Percentiles rank a stretch among this genome's conserved stretches.
phyloP scores from a whole-genome alignment of 129 eudicot species.

The Ambrosia artemisiifolia region DNA sequence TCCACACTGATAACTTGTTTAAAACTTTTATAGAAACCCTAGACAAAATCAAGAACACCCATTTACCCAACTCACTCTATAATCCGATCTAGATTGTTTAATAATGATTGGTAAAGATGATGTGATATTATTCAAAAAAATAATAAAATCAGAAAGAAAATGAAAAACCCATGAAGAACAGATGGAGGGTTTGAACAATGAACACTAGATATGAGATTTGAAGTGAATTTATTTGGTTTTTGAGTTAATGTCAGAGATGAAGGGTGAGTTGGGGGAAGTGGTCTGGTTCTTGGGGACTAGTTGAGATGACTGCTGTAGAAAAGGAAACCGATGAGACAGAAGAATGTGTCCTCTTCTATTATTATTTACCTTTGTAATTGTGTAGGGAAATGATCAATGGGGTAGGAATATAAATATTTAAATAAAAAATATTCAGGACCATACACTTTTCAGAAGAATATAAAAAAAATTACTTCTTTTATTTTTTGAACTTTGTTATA shows the following conservation, averaged over 20 bases:
- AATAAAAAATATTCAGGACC: no score
- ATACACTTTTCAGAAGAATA: no score
- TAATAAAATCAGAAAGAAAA: slow-evolving; percentile 6
- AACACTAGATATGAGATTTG: not conserved
- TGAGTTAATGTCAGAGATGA: slow-evolving; percentile 27
- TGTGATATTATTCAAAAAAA: not conserved
- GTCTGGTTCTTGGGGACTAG: slow-evolving; percentile 36
- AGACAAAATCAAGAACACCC: slow-evolving; percentile 23
- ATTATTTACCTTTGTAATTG: not conserved
- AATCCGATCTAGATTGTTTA: slow-evolving; percentile 32
- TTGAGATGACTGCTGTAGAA: slow-evolving; percentile 28
- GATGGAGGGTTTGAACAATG: not conserved
- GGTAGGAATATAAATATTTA: no score
- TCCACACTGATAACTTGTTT: slow-evolving; percentile 10
- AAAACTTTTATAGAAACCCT: slow-evolving; percentile 20
- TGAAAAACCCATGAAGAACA: slow-evolving; percentile 19
- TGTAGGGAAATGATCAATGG: no score
- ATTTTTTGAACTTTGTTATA: no score
- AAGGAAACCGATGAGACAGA: slow-evolving; percentile 28
- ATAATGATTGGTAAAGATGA: slow-evolving; percentile 21
- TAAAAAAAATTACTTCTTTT: no score
- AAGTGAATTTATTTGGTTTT: slow-evolving; percentile 8
- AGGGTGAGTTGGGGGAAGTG: slow-evolving; percentile 29
- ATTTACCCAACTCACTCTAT: slow-evolving; percentile 30
- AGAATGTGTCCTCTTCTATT: slow-evolving; percentile 7